These are phyloP conservation scores for Toxoplasma gondii DNA, from an alignment of 169 alveolate genomes.

Conservation along the genomic window DNA sequence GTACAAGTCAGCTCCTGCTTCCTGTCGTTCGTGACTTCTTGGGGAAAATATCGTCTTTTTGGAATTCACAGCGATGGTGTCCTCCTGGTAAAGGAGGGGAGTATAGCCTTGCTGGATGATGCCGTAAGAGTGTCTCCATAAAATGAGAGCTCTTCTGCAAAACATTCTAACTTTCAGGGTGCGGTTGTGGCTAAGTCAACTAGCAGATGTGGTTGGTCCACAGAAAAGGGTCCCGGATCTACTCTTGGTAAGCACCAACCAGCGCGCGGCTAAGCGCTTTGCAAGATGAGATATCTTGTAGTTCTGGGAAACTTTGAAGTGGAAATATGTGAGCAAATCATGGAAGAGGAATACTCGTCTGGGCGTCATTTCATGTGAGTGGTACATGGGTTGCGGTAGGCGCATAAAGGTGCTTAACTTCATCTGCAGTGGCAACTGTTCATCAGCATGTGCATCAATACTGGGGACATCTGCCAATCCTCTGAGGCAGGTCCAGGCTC, in stretches of 20 bases:
- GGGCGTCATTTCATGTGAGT: constrained; percentile 39
- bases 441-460: neutral
- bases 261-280: too few species aligned
- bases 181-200: constrained; percentile 28
- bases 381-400: neutral
- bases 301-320: constrained; percentile 48
- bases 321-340: constrained; percentile 5
- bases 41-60: too few species aligned
- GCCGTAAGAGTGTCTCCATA: neutral
- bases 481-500: neutral
- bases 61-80: constrained; percentile 45
- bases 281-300: neutral
- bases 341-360: constrained; percentile 4
- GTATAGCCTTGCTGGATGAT: constrained; percentile 2
- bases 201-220: neutral
- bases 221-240: neutral
- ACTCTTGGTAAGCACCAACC: neutral
- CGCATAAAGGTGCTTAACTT: too few species aligned
- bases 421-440: neutral
- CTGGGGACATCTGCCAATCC: neutral
- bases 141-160: neutral
- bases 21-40: too few species aligned
- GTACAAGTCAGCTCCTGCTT: constrained; percentile 29
- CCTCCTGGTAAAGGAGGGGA: neutral
- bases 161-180: neutral